Conservation (phyloP, 495 filamentous ascomycete species). For the Neurospora tetraspora region DNA sequence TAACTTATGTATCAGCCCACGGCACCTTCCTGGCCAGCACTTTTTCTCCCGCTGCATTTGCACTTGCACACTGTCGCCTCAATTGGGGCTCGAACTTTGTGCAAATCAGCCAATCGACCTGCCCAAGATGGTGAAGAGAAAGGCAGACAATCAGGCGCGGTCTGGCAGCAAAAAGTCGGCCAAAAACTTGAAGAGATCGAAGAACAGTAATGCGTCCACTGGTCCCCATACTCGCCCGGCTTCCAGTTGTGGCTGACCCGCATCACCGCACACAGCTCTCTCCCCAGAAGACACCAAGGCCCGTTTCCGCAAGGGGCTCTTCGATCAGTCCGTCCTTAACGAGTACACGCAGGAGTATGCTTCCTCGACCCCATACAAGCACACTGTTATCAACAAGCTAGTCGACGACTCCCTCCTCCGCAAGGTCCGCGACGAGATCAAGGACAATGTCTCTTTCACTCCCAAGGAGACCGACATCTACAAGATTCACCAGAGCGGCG, state of each 20-base stretch:
- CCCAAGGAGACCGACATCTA: constrained; percentile 99
- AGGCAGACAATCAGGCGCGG: constrained; percentile 24
- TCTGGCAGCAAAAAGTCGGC: constrained; percentile 23
- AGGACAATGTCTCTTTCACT: constrained; percentile 81
- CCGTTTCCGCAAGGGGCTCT: constrained; percentile 66
- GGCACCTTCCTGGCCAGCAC: not conserved
- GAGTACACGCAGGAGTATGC: constrained; percentile 63
- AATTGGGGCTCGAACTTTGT: not conserved
- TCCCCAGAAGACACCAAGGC: constrained; percentile 34
- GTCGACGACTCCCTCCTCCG: constrained; percentile 74
- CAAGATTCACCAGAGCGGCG: constrained; percentile 97
- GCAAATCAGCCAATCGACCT: constrained; percentile 15
- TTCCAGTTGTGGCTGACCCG: constrained; percentile 10
- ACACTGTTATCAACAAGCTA: constrained; percentile 74
- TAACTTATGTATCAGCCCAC: not conserved
- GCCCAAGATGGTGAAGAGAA: constrained; percentile 36
- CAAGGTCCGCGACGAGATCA: constrained; percentile 79
- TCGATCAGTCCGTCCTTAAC: constrained; percentile 54
- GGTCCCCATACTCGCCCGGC: not conserved
- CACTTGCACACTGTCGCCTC: not conserved
- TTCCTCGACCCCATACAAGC: constrained; percentile 72
- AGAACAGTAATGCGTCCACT: constrained; percentile 26
- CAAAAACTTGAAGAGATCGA: constrained; percentile 30
- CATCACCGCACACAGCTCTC: constrained; percentile 25
- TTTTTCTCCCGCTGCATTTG: constrained; percentile 1